Evolutionary conservation across 495 filamentous ascomycete species (phyloP), one percentile per base, ranked within the genome.

Genomic region (Penicillium maclennaniae): DNA sequence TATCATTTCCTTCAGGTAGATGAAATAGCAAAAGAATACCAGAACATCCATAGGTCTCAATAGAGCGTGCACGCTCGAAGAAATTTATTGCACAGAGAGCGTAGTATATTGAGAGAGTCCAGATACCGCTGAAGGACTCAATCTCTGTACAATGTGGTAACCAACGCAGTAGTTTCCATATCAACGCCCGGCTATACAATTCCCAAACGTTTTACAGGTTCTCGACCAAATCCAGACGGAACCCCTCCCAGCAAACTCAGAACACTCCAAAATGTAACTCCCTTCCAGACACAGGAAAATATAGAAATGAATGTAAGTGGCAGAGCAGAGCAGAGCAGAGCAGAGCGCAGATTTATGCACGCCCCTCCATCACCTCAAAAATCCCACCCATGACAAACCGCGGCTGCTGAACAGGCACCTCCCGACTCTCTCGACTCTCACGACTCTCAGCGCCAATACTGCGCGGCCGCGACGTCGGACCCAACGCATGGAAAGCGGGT

Each of bases 311-410:
- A 45, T 36, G 38, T 7, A 46, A 15, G 58, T 31, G 25, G 7
- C 17, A 10, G 50, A 41, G 46, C 12, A 47, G 46, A 20, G 55
- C n/a, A n/a, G n/a, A n/a, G n/a, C n/a, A n/a, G n/a, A n/a, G n/a
- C n/a, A n/a, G n/a, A n/a, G n/a, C n/a, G 21, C 19, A 43, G 21
- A 49, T 45, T 37, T 56, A 77, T 21, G 64, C 67, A 23, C 62
- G 54, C 4, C 71, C 74, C 41, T 77, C 74, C 74, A 77, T 74
- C n/a, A 76, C 71, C 58, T 77, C 74, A 51, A 75, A 71, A 25
- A 77, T 77, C 9, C 74, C 74, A 16, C 71, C 71, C 70, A 77
- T 75, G 6, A 77, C 74, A 51, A 70, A 72, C 7, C 66, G 55
- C 14, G 69, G 72, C 49, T 67, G 69, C 43, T 59, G 59, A 12